Percentiles rank a stretch among this genome's conserved stretches.
Evolutionary conservation across 2,329 filamentous ascomycete species (phyloP).

Genomic region (Zymoseptoria passerinii): DNA sequence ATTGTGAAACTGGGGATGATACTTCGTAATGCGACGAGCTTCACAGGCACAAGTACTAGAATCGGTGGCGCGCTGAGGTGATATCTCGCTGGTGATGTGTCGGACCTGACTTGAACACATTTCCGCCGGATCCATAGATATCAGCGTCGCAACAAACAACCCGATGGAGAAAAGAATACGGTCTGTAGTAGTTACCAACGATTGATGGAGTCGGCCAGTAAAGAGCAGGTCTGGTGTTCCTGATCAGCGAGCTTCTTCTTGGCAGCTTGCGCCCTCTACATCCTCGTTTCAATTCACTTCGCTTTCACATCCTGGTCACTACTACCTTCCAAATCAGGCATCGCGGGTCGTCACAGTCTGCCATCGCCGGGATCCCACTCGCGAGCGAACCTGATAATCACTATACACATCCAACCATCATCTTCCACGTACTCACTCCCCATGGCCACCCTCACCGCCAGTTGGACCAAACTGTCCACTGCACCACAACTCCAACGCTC

Average conservation of each 20-base stretch:
- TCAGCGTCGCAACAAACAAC: background rate
- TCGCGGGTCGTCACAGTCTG: background rate
- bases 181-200: background rate
- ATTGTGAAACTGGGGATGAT: too few species aligned
- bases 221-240: background rate
- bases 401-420: too few species aligned
- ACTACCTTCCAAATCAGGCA: background rate
- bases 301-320: background rate
- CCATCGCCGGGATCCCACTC: too few species aligned
- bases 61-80: too few species aligned
- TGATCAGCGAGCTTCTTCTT: background rate
- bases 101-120: too few species aligned
- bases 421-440: background rate
- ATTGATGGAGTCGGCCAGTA: background rate
- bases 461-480: slow-evolving; percentile 31
- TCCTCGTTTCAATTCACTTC: background rate
- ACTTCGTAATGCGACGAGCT: too few species aligned
- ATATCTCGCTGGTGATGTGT: too few species aligned
- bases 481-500: slow-evolving; percentile 54
- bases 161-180: background rate
- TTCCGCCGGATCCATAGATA: too few species aligned
- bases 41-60: too few species aligned
- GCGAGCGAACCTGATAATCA: too few species aligned
- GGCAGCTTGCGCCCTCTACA: too few species aligned
- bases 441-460: slow-evolving; percentile 7